Base-by-base conservation (phyloP, 352 stramenopile species). In the Phytophthora pluvialis region DNA sequence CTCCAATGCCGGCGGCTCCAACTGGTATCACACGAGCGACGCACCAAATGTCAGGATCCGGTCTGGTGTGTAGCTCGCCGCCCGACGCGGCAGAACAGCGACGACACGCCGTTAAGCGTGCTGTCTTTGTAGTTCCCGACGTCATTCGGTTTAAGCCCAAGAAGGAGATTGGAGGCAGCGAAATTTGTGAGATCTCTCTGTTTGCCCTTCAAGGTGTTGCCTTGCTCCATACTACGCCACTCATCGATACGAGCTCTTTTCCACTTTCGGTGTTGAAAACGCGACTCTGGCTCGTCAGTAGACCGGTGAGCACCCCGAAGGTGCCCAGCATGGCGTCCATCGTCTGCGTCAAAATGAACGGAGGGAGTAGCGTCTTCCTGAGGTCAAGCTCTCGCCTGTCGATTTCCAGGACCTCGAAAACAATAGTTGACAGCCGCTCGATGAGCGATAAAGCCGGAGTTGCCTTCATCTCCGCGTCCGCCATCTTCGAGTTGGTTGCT, bases 311-410 rank as follows among this genome's bases (percentile, higher is more conserved):
- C 6, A 18, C n/a, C 26, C 9, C 13, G 13, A 33, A 36, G 5
- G 18, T 26, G 16, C 18, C 25, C 8, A 46, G 10, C 38, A 48
- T 45, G 8, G 48, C 32, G 31, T 79, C 71, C 46, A 79, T 71
- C 7, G 59, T 71, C 21, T 71, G 25, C 3, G 62, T 21, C 21
- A 88, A 74, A 50, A 90, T 53, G 59, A 91, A 84, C 63, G 80
- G 68, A 57, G 84, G 82, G 75, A 94, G 77, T 75, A 85, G 72
- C 25, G 13, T 12, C 25, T 21, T 21, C 13, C 21, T 21, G 21
- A 21, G 21, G 21, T 21, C 21, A 21, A 21, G 21, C 21, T 21
- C 21, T 21, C 21, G 21, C 21, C 21, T 21, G 21, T 1, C 21
- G n/a, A n/a, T n/a, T 21, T 21, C 21, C 21, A 21, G 21, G 21